Base-by-base conservation (phyloP, 2,329 filamentous ascomycete genomes). In the Pyricularia sp. region DNA sequence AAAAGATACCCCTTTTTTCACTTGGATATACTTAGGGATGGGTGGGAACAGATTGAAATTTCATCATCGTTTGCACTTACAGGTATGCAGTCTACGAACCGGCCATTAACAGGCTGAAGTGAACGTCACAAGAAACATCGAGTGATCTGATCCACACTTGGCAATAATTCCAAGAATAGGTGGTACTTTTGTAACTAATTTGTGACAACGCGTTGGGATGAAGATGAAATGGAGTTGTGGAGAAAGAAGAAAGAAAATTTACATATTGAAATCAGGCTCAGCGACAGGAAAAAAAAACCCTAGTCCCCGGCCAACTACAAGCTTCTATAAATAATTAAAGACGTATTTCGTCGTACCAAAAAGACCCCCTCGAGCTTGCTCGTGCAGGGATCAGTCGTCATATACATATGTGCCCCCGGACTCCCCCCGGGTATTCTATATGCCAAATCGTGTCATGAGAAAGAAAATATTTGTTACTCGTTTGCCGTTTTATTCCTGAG, bases 401-500 rank as follows among this genome's bases (percentile, higher is more conserved):
- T 50, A 50, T 50, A 50, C 42, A 50, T 3, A 50, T 50, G 42
- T 50, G 17, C 20, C 42, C 20, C 42, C 12, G 33, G 42, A n/a
- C 11, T 5, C 12, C 33, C 42, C 6, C 17, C 42, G 42, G 42
- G 42, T 50, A 50, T 50, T 50, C 42, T 50, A 50, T 50, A 50
- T 50, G 42, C 33, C 42, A 50, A 50, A 50, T 50, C 42, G 42
- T 50, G 20, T 50, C 42, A 50, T 50, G 42, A 50, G 31, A 36
- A 36, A 36, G 14, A 5, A 36, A 14, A 14, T 14, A 36, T 12
- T 36, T 36, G 12, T 36, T 36, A 36, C 33, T 50, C 20, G 42
- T 50, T 50, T 50, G 17, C 42, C n/a, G 5, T 11, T 25, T 28
- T 25, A 50, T 25, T 50, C 70, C 68, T 74, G 72, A n/a, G 75